phyloP scores from a whole-genome alignment of 2,329 filamentous ascomycete species.

The Colletotrichum somersetense region DNA sequence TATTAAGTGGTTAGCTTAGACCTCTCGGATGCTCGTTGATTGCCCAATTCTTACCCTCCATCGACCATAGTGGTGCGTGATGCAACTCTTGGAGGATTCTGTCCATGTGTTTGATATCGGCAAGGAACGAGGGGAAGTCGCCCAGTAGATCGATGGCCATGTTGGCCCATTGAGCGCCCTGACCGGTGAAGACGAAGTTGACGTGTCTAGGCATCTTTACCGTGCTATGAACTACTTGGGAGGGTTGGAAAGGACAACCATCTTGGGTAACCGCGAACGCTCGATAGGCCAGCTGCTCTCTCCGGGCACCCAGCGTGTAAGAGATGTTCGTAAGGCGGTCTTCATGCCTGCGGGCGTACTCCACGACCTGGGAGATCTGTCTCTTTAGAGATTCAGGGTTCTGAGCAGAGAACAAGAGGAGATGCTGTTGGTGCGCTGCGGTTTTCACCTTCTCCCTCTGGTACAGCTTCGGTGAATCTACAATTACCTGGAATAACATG shows the following conservation, averaged over 20 bases:
- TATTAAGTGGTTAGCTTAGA: not conserved
- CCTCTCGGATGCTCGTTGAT: not conserved
- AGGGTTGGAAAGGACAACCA: not conserved
- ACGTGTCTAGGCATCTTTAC: not conserved
- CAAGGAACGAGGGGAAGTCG: not conserved
- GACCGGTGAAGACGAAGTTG: slow-evolving; percentile 8
- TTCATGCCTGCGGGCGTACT: slow-evolving; percentile 27
- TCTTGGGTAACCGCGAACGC: slow-evolving; percentile 42
- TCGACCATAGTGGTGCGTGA: not conserved
- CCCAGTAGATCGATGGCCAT: not conserved
- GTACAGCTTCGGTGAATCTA: slow-evolving; percentile 3
- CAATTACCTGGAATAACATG: slow-evolving; percentile 2
- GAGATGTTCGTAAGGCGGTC: slow-evolving; percentile 43
- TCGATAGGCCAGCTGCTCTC: slow-evolving; percentile 47
- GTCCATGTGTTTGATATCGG: slow-evolving; percentile 4
- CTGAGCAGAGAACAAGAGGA: slow-evolving; percentile 40
- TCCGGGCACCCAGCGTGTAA: slow-evolving; percentile 48
- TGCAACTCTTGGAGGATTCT: not conserved
- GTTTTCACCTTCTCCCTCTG: not conserved
- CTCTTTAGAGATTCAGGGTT: slow-evolving; percentile 44
- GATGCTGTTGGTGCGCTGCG: not conserved
- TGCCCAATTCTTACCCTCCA: not conserved
- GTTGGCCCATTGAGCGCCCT: not conserved
- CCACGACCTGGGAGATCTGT: not conserved
- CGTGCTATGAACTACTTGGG: not conserved